Base-by-base conservation (phyloP, 1,284 basidiomycete genomes). In the Moesziomyces parantarcticus region DNA sequence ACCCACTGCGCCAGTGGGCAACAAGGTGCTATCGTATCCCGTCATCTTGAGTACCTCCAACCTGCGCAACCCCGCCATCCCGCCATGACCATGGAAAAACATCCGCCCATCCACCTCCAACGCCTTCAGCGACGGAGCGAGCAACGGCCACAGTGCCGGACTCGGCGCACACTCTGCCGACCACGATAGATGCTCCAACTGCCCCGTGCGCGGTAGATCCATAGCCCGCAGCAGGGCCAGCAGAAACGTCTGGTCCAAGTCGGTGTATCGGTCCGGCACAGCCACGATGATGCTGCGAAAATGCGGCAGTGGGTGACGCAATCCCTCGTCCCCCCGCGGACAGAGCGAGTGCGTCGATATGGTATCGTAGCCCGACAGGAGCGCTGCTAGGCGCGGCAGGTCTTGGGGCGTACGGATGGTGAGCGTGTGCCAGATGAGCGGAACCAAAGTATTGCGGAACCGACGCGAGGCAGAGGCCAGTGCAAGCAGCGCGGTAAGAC, bases 1-100 rank as follows among this genome's bases (percentile, higher is more conserved):
- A 3, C 34, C 53, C 20, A 56, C 50, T 11, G 52, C 64, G 0
- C 64, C 64, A 13, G 25, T 36, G 3, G 71, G 65, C 26, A 74
- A 43, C 34, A 74, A 25, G 20, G 61, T 61, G 41, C 65, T 60
- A 26, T 74, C 71, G 46, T 65, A 74, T 36, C 58, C 61, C 0
- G 53, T 53, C 58, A 74, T 54, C 34, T 13, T 61, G 13, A 74
- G 50, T 16, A 51, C 56, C 52, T 67, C 58, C 36, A 74, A 32
- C 47, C 47, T 52, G 20, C 51, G 20, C 32, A 69, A 40, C 10
- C 41, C 47, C 10, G 20, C 45, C 49, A 53, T 49, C 3, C 44
- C 53, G 42, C 26, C 25, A 34, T 73, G 58, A 9, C 71, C 71
- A n/a, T 62, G 58, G 20, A 55, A 62, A 6, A 68, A 68, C 29